Evolutionary conservation across 2,329 filamentous ascomycete genomes (phyloP).

Genomic region (Tolypocladium ophioglossoides): DNA sequence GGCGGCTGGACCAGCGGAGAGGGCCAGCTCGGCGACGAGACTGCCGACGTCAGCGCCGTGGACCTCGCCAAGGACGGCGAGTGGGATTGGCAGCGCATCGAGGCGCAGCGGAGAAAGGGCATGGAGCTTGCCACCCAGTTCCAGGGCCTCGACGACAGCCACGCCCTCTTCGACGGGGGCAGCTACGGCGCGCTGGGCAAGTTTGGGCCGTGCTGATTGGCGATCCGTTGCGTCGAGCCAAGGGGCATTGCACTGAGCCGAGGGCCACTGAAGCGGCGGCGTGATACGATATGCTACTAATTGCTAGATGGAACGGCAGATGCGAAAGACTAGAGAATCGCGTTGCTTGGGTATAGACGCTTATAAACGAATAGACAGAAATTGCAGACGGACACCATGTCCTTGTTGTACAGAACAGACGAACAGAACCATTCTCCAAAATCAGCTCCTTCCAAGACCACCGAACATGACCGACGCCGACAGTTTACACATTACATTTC

Average conservation of each 20-base stretch:
- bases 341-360: not conserved
- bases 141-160: conserved; percentile 43
- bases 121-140: conserved; percentile 46
- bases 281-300: too few relatives aligned
- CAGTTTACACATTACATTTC: not conserved
- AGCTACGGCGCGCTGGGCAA: conserved; percentile 38
- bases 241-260: not conserved
- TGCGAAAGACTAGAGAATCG: not conserved
- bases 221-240: not conserved
- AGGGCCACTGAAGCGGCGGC: not conserved
- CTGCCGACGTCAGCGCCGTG: conserved; percentile 25
- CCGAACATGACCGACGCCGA: not conserved
- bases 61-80: conserved; percentile 22
- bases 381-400: not conserved
- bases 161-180: conserved; percentile 42
- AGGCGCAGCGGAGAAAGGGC: conserved; percentile 43
- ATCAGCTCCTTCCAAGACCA: not conserved
- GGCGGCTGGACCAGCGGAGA: conserved; percentile 48
- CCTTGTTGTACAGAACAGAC: not conserved
- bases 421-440: not conserved
- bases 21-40: conserved; percentile 27
- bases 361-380: not conserved
- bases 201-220: conserved; percentile 30
- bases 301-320: not conserved
- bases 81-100: conserved; percentile 50